Evolutionary conservation across 441 rosid genomes (phyloP).

Genomic region (Isatis lusitanica): DNA sequence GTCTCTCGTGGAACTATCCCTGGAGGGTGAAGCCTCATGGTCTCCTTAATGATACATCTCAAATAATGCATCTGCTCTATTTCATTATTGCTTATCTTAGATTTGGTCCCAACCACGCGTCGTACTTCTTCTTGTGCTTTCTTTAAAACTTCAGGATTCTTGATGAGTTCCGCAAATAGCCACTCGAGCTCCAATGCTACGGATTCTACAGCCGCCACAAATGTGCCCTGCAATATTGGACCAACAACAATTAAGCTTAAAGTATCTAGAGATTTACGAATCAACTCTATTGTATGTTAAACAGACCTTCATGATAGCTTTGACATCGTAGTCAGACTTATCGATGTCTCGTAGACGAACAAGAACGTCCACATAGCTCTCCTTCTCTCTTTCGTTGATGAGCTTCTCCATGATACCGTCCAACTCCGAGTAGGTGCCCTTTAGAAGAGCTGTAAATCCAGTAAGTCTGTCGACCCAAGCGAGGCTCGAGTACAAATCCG

Average conservation of each 20-base stretch:
- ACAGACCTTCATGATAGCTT: conserved; percentile 32
- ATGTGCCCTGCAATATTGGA: conserved; percentile 25
- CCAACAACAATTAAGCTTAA: not conserved
- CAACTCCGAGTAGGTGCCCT: conserved; percentile 21
- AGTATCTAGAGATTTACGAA: not conserved
- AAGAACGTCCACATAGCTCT: conserved; percentile 31
- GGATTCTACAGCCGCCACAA: conserved; percentile 47
- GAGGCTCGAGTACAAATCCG: conserved; percentile 23
- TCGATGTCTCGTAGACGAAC: conserved; percentile 13
- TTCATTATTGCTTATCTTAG: conserved; percentile 15
- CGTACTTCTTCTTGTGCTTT: conserved; percentile 46
- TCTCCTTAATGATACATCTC: conserved; percentile 44
- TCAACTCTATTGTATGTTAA: not conserved
- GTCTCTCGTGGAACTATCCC: conserved; percentile 46
- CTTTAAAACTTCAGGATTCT: conserved; percentile 34
- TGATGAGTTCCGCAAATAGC: conserved; percentile 53
- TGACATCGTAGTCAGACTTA: conserved; percentile 27
- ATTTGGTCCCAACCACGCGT: conserved; percentile 34
- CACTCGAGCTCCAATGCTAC: conserved; percentile 45
- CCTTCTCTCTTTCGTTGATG: conserved; percentile 22
- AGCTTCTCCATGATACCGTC: conserved; percentile 25
- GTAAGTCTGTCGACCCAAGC: conserved; percentile 33
- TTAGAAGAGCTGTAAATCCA: conserved; percentile 14
- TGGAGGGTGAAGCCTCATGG: conserved; percentile 49
- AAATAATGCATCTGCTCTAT: conserved; percentile 28